Evolutionary conservation across 495 filamentous ascomycete genomes (phyloP).

Genomic region (Usnea hakonensis): DNA sequence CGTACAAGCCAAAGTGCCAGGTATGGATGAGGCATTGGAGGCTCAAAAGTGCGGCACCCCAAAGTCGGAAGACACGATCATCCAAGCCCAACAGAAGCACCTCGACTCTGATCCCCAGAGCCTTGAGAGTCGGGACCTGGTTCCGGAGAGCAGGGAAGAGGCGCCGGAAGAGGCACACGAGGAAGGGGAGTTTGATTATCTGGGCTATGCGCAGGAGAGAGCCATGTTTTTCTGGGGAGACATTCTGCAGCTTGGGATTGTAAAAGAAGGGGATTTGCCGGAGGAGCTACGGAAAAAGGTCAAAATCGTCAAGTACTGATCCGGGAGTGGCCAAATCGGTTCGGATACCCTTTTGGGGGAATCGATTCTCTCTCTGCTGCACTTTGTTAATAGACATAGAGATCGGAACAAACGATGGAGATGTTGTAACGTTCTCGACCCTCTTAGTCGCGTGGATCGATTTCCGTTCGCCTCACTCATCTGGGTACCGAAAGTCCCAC

Average conservation of each 20-base stretch:
- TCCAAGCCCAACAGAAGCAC: neutral
- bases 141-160: constrained; percentile 16
- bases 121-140: constrained; percentile 8
- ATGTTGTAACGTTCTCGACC: neutral
- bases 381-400: neutral
- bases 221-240: constrained; percentile 93
- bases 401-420: neutral
- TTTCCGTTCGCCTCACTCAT: too few species aligned
- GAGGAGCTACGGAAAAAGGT: constrained; percentile 47
- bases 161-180: constrained; percentile 35
- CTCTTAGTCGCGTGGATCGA: neutral
- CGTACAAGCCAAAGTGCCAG: constrained; percentile 81
- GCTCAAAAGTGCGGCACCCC: constrained; percentile 10
- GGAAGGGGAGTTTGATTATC: constrained; percentile 79
- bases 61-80: constrained; percentile 3
- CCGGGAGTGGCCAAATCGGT: neutral
- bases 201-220: constrained; percentile 82
- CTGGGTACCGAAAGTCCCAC: too few species aligned
- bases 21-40: constrained; percentile 34
- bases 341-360: neutral
- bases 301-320: constrained; percentile 55
- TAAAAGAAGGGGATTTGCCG: constrained; percentile 67
- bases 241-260: constrained; percentile 60
- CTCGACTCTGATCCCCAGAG: constrained; percentile 9
- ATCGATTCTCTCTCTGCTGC: too few species aligned